Base-by-base conservation (phyloP, 805 yeast genomes). In the Candida khao-thaluensis region DNA sequence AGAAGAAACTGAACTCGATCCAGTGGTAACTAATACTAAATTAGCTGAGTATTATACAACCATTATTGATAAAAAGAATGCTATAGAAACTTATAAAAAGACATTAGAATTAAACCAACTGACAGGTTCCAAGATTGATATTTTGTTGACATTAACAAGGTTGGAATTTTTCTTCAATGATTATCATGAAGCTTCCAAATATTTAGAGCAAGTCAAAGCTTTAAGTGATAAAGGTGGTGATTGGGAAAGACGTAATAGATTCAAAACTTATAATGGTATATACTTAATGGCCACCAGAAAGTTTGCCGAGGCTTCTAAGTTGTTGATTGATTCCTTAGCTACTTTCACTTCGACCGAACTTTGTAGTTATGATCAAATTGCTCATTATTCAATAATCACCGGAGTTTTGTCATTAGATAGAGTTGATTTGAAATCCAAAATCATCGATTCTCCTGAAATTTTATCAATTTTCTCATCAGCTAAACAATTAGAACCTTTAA, bases 221-320 rank as follows among this genome's bases (percentile, higher is more conserved):
- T 74, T 87, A 59, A 88, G 93, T 54, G 98, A 91, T 54, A 85
- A 88, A 55, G 99, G 98, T 40, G 99, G 99, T 46, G 99, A 93
- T 62, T 93, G 99, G 99, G 99, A 93, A 66, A 85, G 99, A 64
- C 81, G 96, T 56, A 93, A 93, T 67, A 72, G 96, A 51, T 88
- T 78, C 72, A 93, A 93, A 69, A 86, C 97, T 5, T 93, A 93
- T 64, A 66, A 77, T 42, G 99, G 99, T 16, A 73, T 93, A 35
- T 86, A 87, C 59, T 68, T 77, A 25, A 67, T 93, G 76, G 83
- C 96, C 6, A 81, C 90, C 20, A 80, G 99, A 56, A 81, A 87
- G 52, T 93, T 93, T 55, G 71, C 69, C 28, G 95, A 86, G 51
- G 96, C 98, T 2, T 79, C 97, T 2, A 79, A 79, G 38, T 69